These are phyloP conservation scores for Tylopilus plumbeoviolaceoides DNA, from an alignment of 768 basidiomycete genomes.

Conservation along the genomic window DNA sequence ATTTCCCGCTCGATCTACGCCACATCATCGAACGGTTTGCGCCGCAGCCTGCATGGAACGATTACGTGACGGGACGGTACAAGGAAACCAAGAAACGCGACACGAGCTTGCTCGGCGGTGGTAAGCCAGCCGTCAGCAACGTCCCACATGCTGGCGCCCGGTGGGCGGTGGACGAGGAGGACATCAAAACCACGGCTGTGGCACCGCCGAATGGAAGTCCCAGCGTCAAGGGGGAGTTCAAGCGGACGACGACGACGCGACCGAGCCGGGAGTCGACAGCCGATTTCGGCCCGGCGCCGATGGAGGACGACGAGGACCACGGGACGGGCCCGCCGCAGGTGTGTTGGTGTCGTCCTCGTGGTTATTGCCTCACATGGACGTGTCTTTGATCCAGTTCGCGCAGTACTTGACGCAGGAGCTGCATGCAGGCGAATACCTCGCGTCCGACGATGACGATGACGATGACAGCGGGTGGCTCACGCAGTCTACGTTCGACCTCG, in stretches of 20 bases:
- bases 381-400: constrained; percentile 54
- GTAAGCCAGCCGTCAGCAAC: constrained; percentile 60
- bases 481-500: constrained; percentile 66
- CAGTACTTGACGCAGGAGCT: constrained; percentile 76
- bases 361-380: neutral
- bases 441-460: constrained; percentile 54
- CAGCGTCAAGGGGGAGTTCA: constrained; percentile 55
- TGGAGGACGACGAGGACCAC: constrained; percentile 46
- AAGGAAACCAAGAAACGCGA: constrained; percentile 85
- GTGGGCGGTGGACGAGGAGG: constrained; percentile 74
- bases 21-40: constrained; percentile 60
- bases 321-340: constrained; percentile 45
- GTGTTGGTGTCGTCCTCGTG: neutral
- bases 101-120: constrained; percentile 76
- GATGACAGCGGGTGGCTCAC: constrained; percentile 81
- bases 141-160: constrained; percentile 32
- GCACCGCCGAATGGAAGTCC: constrained; percentile 11
- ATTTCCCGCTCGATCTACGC: constrained; percentile 78
- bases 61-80: constrained; percentile 83
- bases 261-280: constrained; percentile 51
- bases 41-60: constrained; percentile 81
- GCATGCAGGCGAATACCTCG: constrained; percentile 53
- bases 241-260: constrained; percentile 40
- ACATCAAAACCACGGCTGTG: constrained; percentile 29
- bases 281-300: constrained; percentile 57